phyloP scores from a whole-genome alignment of 148 eudicot species.

The Pharnaceum exiguum region DNA sequence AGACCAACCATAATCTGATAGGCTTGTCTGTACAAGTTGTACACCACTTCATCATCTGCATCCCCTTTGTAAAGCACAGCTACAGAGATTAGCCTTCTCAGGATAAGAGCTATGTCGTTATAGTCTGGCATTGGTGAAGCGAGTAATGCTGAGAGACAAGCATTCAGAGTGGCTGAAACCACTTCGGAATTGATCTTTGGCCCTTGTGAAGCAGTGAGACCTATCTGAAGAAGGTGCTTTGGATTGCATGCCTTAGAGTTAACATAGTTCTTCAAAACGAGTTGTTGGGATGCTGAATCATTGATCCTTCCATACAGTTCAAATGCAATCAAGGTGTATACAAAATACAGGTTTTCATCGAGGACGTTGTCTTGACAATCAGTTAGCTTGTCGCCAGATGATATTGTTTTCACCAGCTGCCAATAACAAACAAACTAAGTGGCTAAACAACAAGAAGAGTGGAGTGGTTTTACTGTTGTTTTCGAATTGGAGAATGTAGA shows the following conservation, averaged over 20 bases:
- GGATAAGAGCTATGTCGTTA: slow-evolving; percentile 43
- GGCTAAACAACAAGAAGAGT: not conserved
- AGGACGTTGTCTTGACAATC: slow-evolving; percentile 34
- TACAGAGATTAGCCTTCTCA: slow-evolving; percentile 60
- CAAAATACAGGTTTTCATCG: slow-evolving; percentile 49
- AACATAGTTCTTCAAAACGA: slow-evolving; percentile 50
- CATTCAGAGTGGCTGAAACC: slow-evolving; percentile 55
- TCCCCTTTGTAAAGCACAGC: slow-evolving; percentile 51
- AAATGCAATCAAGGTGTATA: slow-evolving; percentile 57
- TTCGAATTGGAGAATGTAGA: not conserved
- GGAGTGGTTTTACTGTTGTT: not conserved
- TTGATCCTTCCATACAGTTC: slow-evolving; percentile 71
- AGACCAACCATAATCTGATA: slow-evolving; percentile 86
- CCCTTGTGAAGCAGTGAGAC: slow-evolving; percentile 72
- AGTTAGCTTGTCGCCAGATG: slow-evolving; percentile 28
- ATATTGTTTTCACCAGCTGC: slow-evolving; percentile 53
- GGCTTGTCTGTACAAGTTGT: slow-evolving; percentile 73
- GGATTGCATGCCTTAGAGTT: slow-evolving; percentile 72
- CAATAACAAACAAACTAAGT: slow-evolving; percentile 9
- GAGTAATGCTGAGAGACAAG: slow-evolving; percentile 64
- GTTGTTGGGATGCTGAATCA: slow-evolving; percentile 52
- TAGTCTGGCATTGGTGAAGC: slow-evolving; percentile 77
- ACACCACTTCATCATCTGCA: slow-evolving; percentile 57
- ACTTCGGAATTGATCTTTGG: slow-evolving; percentile 64
- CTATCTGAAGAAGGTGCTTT: slow-evolving; percentile 68